Conservation (phyloP, 2,329 filamentous ascomycete genomes). For the Pseudopyricularia cyperi region DNA sequence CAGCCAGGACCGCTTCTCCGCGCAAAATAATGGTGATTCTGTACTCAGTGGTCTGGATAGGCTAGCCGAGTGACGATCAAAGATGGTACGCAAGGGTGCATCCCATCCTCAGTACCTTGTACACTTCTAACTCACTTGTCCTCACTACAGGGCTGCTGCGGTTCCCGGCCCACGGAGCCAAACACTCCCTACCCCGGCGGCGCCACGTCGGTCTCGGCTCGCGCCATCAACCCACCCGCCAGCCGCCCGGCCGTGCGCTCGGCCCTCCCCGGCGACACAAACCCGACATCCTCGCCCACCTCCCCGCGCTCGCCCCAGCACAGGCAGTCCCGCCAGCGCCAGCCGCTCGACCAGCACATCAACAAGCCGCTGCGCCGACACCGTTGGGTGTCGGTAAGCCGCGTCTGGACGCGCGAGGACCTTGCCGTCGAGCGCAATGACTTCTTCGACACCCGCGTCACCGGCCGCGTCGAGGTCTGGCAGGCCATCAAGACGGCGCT, state of each 20-base stretch:
- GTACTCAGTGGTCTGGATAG: no score
- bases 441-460: constrained; percentile 85
- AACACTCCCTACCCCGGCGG: constrained; percentile 41
- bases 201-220: constrained; percentile 26
- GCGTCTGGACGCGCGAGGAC: constrained; percentile 55
- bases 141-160: constrained; percentile 40
- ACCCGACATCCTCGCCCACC: constrained; percentile 9
- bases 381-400: constrained; percentile 49
- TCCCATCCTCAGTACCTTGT: not conserved
- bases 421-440: constrained; percentile 61
- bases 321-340: constrained; percentile 19
- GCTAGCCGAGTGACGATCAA: no score
- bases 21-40: no score
- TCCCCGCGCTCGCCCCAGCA: constrained; percentile 5
- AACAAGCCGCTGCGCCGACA: constrained; percentile 56
- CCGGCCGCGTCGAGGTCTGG: constrained; percentile 70
- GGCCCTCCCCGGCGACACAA: constrained; percentile 11
- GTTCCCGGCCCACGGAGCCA: constrained; percentile 36
- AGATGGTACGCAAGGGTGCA: not conserved
- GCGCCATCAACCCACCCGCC: constrained; percentile 35
- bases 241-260: constrained; percentile 18
- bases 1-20: no score
- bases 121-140: not conserved
- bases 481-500: constrained; percentile 56
- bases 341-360: constrained; percentile 49